phyloP scores from a whole-genome alignment of 1,139 yeast species.

The Hemisphaericaspora lyxosophila region DNA sequence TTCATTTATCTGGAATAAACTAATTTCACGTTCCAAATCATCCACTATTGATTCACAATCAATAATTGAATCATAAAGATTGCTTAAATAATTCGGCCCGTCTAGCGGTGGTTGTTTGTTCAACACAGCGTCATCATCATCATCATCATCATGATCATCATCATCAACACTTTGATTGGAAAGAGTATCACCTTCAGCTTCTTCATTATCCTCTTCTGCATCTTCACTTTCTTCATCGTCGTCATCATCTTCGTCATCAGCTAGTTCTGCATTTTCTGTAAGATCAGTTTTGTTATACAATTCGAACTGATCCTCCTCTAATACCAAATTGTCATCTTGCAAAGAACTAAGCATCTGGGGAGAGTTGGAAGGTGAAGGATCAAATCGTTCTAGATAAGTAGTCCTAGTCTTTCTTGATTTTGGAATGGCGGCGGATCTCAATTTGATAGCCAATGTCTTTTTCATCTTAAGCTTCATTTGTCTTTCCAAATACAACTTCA shows the following conservation, averaged over 20 bases:
- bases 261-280: conserved; percentile 26
- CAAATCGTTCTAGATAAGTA: conserved; percentile 28
- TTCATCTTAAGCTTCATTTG: conserved; percentile 37
- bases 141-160: conserved; percentile 11
- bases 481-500: conserved; percentile 39
- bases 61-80: conserved; percentile 35
- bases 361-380: conserved; percentile 40
- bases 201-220: conserved; percentile 25
- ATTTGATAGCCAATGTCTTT: conserved; percentile 29
- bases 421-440: conserved; percentile 39
- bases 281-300: conserved; percentile 20
- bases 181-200: conserved; percentile 15
- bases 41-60: conserved; percentile 37
- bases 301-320: conserved; percentile 38
- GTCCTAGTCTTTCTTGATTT: conserved; percentile 29
- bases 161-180: conserved; percentile 16
- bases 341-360: conserved; percentile 44
- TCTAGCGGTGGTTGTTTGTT: neutral
- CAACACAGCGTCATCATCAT: neutral
- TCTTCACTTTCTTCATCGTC: conserved; percentile 24
- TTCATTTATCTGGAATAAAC: conserved; percentile 36
- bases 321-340: conserved; percentile 34
- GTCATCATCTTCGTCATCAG: conserved; percentile 30
- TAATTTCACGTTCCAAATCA: conserved; percentile 44
- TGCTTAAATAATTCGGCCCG: conserved; percentile 18